These are phyloP conservation scores for Colletotrichum spaethianum DNA, from an alignment of 2,329 filamentous ascomycete species.

Conservation along the genomic window DNA sequence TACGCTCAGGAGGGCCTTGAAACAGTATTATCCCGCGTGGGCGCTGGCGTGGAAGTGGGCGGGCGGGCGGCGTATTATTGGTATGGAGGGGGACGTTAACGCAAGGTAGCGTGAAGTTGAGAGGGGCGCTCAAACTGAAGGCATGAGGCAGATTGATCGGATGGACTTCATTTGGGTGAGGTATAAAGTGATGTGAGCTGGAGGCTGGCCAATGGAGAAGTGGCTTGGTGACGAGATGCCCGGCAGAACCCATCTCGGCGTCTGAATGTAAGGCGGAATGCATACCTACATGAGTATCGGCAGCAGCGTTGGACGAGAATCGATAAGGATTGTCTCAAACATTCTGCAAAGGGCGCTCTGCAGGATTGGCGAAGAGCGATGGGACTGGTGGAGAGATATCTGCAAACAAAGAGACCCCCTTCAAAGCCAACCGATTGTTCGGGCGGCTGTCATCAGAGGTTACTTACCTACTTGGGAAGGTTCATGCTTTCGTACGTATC, in stretches of 20 bases:
- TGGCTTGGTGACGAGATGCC: slow-evolving; percentile 2
- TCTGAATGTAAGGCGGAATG: slow-evolving; percentile 13
- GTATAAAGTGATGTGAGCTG: background rate
- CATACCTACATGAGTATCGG: background rate
- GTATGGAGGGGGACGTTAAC: slow-evolving; percentile 1
- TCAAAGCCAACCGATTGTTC: slow-evolving; percentile 2
- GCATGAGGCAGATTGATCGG: background rate
- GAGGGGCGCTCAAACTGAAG: background rate
- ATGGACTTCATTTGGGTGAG: background rate
- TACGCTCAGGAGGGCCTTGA: slow-evolving; percentile 37
- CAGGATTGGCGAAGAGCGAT: background rate
- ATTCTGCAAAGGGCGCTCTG: slow-evolving; percentile 2
- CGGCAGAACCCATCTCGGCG: slow-evolving; percentile 4
- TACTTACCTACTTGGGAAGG: slow-evolving; percentile 15
- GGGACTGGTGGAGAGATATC: slow-evolving; percentile 11
- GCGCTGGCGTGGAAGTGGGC: background rate
- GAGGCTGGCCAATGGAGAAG: slow-evolving; percentile 9
- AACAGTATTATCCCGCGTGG: background rate
- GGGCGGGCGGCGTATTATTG: slow-evolving; percentile 1
- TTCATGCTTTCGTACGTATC: slow-evolving; percentile 15
- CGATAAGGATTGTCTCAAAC: slow-evolving; percentile 3
- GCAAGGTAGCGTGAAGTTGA: background rate
- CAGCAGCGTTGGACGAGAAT: background rate
- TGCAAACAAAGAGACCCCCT: background rate
- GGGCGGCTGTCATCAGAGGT: background rate